Evolutionary conservation across 1,284 basidiomycete species (phyloP), one percentile per base, ranked within the genome.

Genomic region (Agroathelia rolfsii): DNA sequence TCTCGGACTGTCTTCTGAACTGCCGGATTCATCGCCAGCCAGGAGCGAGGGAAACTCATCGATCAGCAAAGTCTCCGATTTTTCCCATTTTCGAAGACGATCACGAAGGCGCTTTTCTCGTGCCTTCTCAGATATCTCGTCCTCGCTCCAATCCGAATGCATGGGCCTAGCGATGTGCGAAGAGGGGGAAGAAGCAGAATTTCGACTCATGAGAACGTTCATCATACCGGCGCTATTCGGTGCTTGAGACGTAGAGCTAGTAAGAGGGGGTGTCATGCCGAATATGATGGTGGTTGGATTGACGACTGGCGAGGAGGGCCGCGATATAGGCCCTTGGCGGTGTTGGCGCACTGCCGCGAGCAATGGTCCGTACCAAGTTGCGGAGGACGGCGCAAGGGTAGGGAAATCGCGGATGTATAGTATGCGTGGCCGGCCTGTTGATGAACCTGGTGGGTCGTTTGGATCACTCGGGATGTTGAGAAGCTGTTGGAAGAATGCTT

Each of bases 401-500:
- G 75, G 66, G 41, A 82, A 84, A 48, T 89, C 83, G 36, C 85
- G 79, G 33, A 93, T 64, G 44, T 89, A 85, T 31, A 93, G 67
- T 6, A 93, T 68, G n/a, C 87, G 76, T 7, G 82, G 78, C 36
- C 64, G 60, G 34, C 44, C 45, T 28, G 48, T 41, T 18, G 51
- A 38, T 22, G 48, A 38, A 24, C 39, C 24, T 18, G 54, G 36
- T 23, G 48, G 31, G 20, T 51, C 32, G 28, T 51, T 48, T 6
- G 50, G 46, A 11, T 38, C 26, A 35, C 61, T 59, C 5, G 61
- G 56, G 10, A 74, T 53, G 43, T 86, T 85, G 38, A 87, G 59
- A 21, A 87, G 58, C 5, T 78, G 65, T 40, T 83, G 76, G 45
- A 87, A 87, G 47, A 88, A 83, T 0, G 61, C 58, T 46, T 74